Evolutionary conservation across 108 stramenopile species (phyloP).

Genomic region (Nitzschia sp.): DNA sequence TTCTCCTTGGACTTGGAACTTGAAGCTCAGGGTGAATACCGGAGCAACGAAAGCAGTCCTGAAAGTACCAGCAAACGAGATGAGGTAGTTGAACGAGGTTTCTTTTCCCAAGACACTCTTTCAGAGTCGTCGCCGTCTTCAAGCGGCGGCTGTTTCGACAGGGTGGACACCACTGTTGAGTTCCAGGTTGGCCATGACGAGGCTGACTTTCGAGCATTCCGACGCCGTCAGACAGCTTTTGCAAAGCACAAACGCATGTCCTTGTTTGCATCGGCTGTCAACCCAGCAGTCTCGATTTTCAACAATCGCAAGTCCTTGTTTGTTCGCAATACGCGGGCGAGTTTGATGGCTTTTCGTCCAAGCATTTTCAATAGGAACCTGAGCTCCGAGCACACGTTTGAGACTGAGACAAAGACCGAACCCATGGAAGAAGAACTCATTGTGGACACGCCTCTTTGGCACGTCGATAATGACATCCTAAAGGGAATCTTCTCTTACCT

Average conservation of each 20-base stretch:
- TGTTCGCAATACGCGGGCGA: neutral
- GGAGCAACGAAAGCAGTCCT: neutral
- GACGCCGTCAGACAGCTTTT: slow-evolving; percentile 38
- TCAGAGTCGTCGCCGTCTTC: slow-evolving; percentile 9
- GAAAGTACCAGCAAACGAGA: slow-evolving; percentile 2
- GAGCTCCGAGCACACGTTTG: slow-evolving; percentile 8
- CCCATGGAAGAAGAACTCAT: neutral
- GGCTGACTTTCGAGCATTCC: neutral
- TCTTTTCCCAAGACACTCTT: neutral
- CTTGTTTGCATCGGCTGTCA: slow-evolving; percentile 39
- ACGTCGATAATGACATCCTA: slow-evolving; percentile 25
- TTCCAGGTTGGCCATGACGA: neutral
- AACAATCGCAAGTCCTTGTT: slow-evolving; percentile 33
- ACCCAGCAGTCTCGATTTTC: slow-evolving; percentile 27
- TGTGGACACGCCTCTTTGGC: neutral
- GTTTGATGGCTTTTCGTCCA: neutral
- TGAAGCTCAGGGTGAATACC: slow-evolving; percentile 21
- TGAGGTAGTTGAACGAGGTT: neutral
- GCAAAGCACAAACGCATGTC: slow-evolving; percentile 44
- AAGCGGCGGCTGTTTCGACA: neutral
- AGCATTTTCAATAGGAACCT: neutral
- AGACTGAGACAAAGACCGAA: neutral
- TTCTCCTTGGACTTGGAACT: slow-evolving; percentile 20
- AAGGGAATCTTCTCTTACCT: slow-evolving; percentile 61
- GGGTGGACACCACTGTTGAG: neutral